Percentiles rank a stretch among this genome's conserved stretches.
Conservation (phyloP, 495 filamentous ascomycete genomes). For the Aspergillus ostianus region DNA sequence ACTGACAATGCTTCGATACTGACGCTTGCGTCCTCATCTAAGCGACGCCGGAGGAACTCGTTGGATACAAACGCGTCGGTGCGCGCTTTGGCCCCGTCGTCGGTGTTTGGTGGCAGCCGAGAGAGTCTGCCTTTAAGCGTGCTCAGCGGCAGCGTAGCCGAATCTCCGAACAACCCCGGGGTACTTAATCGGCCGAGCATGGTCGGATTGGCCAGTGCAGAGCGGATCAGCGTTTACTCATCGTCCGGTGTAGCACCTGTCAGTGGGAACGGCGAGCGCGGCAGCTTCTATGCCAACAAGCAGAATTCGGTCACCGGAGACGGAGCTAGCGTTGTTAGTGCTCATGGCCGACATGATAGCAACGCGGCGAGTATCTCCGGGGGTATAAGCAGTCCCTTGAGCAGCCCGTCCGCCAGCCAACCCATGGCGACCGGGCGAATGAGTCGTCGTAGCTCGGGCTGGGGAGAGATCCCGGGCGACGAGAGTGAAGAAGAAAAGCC, state of each 20-base stretch:
- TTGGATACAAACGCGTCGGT: conserved; percentile 96
- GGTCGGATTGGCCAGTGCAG: conserved; percentile 63
- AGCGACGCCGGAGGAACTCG: conserved; percentile 81
- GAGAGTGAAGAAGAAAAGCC: conserved; percentile 36
- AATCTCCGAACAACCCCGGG: conserved; percentile 44
- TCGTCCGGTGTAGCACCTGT: conserved; percentile 67
- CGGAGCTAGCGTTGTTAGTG: conserved; percentile 75
- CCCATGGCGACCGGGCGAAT: conserved; percentile 43
- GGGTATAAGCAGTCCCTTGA: conserved; percentile 19
- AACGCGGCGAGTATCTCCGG: conserved; percentile 73
- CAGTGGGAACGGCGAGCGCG: conserved; percentile 64
- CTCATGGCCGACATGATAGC: conserved; percentile 79
- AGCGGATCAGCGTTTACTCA: conserved; percentile 85
- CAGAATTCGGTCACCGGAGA: conserved; percentile 60
- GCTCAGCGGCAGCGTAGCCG: conserved; percentile 72
- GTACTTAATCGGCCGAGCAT: conserved; percentile 51
- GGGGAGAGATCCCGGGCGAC: conserved; percentile 57
- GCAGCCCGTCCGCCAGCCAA: conserved; percentile 38
- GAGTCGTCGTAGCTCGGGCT: conserved; percentile 62
- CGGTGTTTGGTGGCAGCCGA: conserved; percentile 83
- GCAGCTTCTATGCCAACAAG: conserved; percentile 75
- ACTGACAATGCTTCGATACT: conserved; percentile 96
- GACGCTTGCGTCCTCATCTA: conserved; percentile 93
- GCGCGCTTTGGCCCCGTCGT: conserved; percentile 87
- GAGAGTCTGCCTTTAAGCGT: conserved; percentile 89